A percentile compares a stretch with the other conserved stretches of the same genome.
phyloP scores from a whole-genome alignment of 305 asterid genomes.

The Fraxinus velutina region DNA sequence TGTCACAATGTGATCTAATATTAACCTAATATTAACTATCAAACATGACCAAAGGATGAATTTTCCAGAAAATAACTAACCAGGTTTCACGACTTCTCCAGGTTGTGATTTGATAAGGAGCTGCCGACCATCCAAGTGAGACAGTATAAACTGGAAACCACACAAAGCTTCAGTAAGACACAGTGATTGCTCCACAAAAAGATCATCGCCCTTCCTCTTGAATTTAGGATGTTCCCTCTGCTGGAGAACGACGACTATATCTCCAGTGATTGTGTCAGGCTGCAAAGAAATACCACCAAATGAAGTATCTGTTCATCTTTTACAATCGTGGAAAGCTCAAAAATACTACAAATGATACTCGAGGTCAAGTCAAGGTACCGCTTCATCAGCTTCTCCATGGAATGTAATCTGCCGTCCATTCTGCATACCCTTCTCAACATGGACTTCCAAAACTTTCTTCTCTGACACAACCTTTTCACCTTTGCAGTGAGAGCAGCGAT shows the following conservation, averaged over 20 bases:
- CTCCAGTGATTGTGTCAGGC: conserved; percentile 63
- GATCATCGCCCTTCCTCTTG: conserved; percentile 54
- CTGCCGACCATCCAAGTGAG: conserved; percentile 64
- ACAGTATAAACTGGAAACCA: conserved; percentile 53
- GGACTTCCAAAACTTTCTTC: conserved; percentile 57
- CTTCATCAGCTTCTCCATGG: conserved; percentile 64
- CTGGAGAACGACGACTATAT: conserved; percentile 47
- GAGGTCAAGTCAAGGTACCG: conserved; percentile 27
- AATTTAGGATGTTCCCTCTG: conserved; percentile 56
- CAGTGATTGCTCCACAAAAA: conserved; percentile 47
- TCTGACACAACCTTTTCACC: conserved; percentile 50
- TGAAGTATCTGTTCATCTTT: neutral
- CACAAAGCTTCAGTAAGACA: conserved; percentile 56
- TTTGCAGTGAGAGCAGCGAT: conserved; percentile 58
- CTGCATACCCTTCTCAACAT: conserved; percentile 64
- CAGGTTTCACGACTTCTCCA: conserved; percentile 63
- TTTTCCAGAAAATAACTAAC: conserved; percentile 23
- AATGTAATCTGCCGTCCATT: conserved; percentile 49
- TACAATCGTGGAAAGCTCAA: neutral
- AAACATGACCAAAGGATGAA: neutral
- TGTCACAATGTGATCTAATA: neutral
- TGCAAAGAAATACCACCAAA: conserved; percentile 28
- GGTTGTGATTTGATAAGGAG: conserved; percentile 61
- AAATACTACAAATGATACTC: neutral
- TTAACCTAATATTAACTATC: neutral